Base-by-base conservation (phyloP, 192 early-diverging fungal species). In the Linnemannia hyalina region DNA sequence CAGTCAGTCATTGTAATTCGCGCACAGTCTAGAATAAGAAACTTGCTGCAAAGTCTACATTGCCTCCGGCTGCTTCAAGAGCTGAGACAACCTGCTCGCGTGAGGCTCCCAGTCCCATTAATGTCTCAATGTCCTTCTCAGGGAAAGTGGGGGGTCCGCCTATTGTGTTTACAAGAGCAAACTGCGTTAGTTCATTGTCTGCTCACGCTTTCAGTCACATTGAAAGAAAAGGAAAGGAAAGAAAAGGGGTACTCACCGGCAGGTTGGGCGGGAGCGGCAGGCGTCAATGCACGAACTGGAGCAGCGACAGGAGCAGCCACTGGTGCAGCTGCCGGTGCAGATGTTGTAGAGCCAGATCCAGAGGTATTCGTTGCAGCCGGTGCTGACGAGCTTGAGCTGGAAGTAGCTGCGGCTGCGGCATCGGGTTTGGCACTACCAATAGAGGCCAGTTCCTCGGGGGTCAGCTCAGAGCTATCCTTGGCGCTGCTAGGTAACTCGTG, bases 21-120 rank as follows among this genome's bases (percentile, higher is more conserved):
- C 26, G 11, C 29, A 65, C 3, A 32, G 10, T 71, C 80, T 93
- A 90, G 85, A 99, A 98, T 47, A 98, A 92, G 68, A 98, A 88
- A 76, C 92, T 93, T 6, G 97, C 97, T 10, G 98, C 98, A 40
- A 95, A 68, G 46, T 99, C 97, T 11, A 93, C 90, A 86, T 99
- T 95, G 26, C 98, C 98, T 8, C 91, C 92, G n/a, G 93, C 88
- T 1, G 90, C 92, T 68, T 97, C 94, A 73, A 99, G 89, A 35
- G 95, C 93, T 70, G 90, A 77, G 73, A 98, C 93, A 9, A 97
- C 98, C 71, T 96, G 93, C 23, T 93, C 90, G 44, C 96, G 89
- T n/a, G 90, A 87, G 16, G 95, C 94, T 3, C 98, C 98, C 46
- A 99, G 77, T 73, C 92, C 93, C 83, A 92, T 94, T 70, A 99